Evolutionary conservation across 192 early-diverging fungal genomes (phyloP).

Genomic region (Entophlyctis helioformis): DNA sequence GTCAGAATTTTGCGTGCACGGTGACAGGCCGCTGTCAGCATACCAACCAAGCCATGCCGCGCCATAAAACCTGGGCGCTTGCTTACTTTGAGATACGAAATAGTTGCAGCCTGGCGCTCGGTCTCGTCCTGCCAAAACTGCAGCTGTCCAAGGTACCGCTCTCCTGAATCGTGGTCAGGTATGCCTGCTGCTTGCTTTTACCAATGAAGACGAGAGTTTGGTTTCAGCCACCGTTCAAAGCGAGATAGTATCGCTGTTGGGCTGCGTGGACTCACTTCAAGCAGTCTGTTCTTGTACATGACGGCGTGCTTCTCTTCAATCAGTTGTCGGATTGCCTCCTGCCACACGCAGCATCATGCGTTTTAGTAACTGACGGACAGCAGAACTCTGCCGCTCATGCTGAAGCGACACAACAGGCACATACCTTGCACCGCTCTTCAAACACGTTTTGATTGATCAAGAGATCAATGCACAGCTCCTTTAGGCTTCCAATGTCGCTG

Average conservation of each 20-base stretch:
- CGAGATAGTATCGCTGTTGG: no score
- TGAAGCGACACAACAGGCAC: no score
- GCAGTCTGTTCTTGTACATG: constrained; percentile 18
- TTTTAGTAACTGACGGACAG: no score
- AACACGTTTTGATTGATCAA: no score
- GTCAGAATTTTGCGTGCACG: no score
- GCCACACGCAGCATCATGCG: no score
- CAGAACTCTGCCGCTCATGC: no score
- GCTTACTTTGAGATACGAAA: constrained; percentile 33
- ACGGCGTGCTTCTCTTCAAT: constrained; percentile 27
- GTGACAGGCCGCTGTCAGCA: not conserved
- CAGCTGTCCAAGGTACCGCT: constrained; percentile 23
- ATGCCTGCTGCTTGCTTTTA: constrained; percentile 23
- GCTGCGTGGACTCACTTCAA: constrained; percentile 9
- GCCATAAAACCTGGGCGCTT: not conserved
- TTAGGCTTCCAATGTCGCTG: no score
- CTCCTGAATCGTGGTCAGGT: constrained; percentile 16
- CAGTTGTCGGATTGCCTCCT: constrained; percentile 27
- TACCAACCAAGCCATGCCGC: not conserved
- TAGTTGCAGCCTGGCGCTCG: constrained; percentile 21
- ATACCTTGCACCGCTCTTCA: no score
- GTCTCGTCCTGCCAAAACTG: constrained; percentile 28
- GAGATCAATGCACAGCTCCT: no score
- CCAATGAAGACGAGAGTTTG: not conserved
- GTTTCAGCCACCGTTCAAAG: not conserved